Percentiles rank a stretch among this genome's conserved stretches.
Evolutionary conservation across 1,284 basidiomycete species (phyloP).

Genomic region (Tausonia pullulans): DNA sequence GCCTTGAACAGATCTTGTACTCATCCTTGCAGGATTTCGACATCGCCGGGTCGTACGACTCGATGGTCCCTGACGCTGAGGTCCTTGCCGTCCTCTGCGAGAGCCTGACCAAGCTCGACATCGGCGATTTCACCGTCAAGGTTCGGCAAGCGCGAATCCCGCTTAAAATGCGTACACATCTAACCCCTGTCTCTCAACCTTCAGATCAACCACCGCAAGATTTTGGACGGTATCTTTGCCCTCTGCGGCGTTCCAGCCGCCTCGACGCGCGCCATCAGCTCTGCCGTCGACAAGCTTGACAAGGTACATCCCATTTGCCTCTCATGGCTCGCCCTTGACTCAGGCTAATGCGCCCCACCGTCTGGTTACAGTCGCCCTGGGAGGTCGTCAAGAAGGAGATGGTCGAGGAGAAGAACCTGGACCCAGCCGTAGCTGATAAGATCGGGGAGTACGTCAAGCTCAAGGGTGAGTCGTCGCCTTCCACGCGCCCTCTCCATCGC

Average conservation of each 20-base stretch:
- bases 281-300: constrained; percentile 97
- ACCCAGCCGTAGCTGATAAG: constrained; percentile 71
- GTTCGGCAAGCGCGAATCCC: constrained; percentile 31
- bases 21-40: constrained; percentile 66
- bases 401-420: constrained; percentile 88
- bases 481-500: background rate
- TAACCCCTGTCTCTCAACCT: background rate
- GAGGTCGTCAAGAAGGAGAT: constrained; percentile 88
- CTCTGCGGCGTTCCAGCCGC: constrained; percentile 88
- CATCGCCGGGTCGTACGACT: constrained; percentile 84
- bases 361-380: constrained; percentile 51
- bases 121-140: constrained; percentile 92
- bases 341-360: background rate
- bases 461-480: constrained; percentile 50
- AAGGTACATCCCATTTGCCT: constrained; percentile 46
- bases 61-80: constrained; percentile 97
- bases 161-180: background rate
- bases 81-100: constrained; percentile 74
- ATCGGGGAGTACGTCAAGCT: constrained; percentile 95
- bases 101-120: constrained; percentile 67
- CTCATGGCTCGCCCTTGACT: background rate
- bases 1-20: background rate
- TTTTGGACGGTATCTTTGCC: constrained; percentile 93
- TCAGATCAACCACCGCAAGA: constrained; percentile 90
- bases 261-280: constrained; percentile 89